Conservation (phyloP, 306 rosid genomes). For the Fragaria nilgerrensis region DNA sequence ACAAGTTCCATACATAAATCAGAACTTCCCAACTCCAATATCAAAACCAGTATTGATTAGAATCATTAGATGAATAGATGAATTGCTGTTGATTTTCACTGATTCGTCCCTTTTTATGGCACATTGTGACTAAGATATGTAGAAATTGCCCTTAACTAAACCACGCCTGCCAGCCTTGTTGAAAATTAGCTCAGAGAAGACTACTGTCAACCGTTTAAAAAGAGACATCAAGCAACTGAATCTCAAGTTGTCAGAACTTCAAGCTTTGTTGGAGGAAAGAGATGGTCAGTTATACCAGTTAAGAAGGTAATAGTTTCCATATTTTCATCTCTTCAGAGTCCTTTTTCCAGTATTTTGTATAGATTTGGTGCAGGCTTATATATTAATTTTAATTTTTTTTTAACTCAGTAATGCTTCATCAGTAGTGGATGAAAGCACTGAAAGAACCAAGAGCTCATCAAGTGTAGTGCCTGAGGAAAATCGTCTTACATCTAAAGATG, state of each 20-base stretch:
- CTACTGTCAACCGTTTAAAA: slow-evolving; percentile 62
- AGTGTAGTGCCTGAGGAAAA: slow-evolving; percentile 56
- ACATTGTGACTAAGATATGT: slow-evolving; percentile 10
- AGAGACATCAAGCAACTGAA: slow-evolving; percentile 71
- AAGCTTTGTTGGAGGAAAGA: slow-evolving; percentile 77
- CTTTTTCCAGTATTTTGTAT: not conserved
- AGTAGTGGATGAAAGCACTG: slow-evolving; percentile 46
- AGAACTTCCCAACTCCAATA: not conserved
- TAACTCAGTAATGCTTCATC: slow-evolving; percentile 27
- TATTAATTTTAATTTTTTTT: not conserved
- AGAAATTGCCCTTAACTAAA: slow-evolving; percentile 53
- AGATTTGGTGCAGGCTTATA: not conserved
- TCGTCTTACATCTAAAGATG: slow-evolving; percentile 33
- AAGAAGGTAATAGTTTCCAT: slow-evolving; percentile 52
- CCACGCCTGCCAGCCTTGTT: slow-evolving; percentile 79
- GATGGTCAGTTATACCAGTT: slow-evolving; percentile 60
- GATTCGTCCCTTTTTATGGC: not conserved
- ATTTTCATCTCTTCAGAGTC: slow-evolving; percentile 8
- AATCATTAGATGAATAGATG: not conserved
- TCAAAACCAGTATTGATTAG: not conserved
- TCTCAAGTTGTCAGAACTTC: slow-evolving; percentile 73
- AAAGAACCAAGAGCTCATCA: slow-evolving; percentile 45
- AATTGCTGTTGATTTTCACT: slow-evolving; percentile 3
- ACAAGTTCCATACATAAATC: not conserved
- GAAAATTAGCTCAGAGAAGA: slow-evolving; percentile 81